Conservation (phyloP, 2,329 filamentous ascomycete species). For the Fusarium paranaense region DNA sequence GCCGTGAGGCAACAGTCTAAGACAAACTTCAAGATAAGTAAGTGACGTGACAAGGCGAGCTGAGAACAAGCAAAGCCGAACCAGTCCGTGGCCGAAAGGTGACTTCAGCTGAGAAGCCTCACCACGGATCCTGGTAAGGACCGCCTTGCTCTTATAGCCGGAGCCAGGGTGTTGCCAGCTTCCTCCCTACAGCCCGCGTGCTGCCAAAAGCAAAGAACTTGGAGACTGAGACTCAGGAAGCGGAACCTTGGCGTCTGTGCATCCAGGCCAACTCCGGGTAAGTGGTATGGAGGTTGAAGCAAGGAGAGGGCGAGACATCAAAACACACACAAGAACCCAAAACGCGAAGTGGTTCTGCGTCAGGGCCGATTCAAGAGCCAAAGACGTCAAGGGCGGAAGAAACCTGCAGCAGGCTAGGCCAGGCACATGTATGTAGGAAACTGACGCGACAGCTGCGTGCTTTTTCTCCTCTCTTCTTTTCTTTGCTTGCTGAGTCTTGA, state of each 20-base stretch:
- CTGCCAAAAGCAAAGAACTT: conserved; percentile 28
- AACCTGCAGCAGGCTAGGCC: conserved; percentile 34
- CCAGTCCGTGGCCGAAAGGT: conserved; percentile 3
- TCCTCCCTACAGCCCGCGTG: conserved; percentile 36
- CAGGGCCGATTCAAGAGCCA: conserved; percentile 17
- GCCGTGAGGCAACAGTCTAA: conserved; percentile 37
- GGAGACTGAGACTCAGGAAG: conserved; percentile 15
- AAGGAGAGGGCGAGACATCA: conserved; percentile 43
- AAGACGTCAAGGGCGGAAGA: conserved; percentile 38
- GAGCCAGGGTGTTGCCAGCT: neutral
- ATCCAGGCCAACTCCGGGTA: conserved; percentile 38
- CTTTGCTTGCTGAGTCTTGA: conserved; percentile 15
- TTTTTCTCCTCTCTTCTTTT: neutral
- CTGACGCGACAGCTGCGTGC: conserved; percentile 19
- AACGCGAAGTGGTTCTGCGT: conserved; percentile 8
- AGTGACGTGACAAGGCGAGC: conserved; percentile 8
- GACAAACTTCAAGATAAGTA: conserved; percentile 9
- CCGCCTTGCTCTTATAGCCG: conserved; percentile 33
- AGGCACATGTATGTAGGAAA: conserved; percentile 17
- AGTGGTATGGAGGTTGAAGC: conserved; percentile 40
- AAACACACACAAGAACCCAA: conserved; percentile 33
- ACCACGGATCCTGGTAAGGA: conserved; percentile 8
- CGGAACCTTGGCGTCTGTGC: conserved; percentile 30
- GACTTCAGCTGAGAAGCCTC: conserved; percentile 21
- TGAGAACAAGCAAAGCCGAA: conserved; percentile 8